Percentiles rank a stretch among this genome's conserved stretches.
These are phyloP conservation scores for Aspergillus coremiiformis DNA, from an alignment of 495 filamentous ascomycete species.

Conservation along the genomic window DNA sequence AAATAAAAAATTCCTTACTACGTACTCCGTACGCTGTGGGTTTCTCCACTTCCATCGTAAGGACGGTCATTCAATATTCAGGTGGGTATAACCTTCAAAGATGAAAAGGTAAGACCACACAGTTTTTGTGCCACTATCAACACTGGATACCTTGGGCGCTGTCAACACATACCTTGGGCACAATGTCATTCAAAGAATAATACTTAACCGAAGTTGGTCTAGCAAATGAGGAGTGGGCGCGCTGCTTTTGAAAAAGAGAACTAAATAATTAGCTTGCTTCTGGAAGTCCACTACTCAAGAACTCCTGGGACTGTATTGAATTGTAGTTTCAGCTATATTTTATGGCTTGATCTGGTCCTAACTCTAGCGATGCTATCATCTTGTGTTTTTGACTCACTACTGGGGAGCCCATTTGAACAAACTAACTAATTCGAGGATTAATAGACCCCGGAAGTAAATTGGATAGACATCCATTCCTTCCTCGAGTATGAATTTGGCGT, in stretches of 20 bases:
- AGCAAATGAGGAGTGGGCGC: not conserved
- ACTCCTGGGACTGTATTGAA: not conserved
- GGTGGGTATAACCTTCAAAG: not conserved
- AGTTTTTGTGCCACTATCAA: not conserved
- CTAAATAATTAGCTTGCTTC: constrained; percentile 9
- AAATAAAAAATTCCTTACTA: too few species aligned
- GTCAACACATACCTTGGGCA: not conserved
- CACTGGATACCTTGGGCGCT: too few species aligned
- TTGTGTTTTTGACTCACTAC: not conserved
- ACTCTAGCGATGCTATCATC: not conserved
- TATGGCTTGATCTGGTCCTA: not conserved
- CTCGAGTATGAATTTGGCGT: constrained; percentile 3
- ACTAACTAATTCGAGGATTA: not conserved
- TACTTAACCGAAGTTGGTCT: not conserved
- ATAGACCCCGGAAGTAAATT: not conserved
- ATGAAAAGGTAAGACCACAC: not conserved
- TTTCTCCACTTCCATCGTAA: not conserved
- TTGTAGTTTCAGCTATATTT: constrained; percentile 9
- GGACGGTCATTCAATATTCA: not conserved
- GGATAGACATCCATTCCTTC: too few species aligned
- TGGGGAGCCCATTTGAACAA: not conserved
- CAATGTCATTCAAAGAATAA: not conserved
- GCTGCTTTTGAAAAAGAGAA: not conserved
- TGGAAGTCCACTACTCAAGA: constrained; percentile 15
- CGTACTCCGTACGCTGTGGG: too few species aligned